Percentiles rank a stretch among this genome's conserved stretches.
Evolutionary conservation across 2,329 filamentous ascomycete genomes (phyloP).

Genomic region (Aspergillus arachidicola): DNA sequence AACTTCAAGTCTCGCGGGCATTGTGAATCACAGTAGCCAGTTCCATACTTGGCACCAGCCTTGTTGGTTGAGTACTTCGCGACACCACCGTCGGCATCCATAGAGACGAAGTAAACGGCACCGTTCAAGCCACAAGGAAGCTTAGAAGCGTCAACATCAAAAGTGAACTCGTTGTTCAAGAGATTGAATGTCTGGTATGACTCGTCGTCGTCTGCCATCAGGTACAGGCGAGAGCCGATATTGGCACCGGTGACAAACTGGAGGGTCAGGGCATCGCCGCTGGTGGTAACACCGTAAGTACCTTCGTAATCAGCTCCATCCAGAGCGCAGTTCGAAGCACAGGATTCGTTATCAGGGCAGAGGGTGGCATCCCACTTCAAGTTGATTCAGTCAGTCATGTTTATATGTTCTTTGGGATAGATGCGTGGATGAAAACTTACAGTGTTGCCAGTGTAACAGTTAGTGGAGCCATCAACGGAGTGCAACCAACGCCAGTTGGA

Average conservation of each 20-base stretch:
- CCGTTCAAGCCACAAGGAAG: constrained; percentile 72
- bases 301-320: constrained; percentile 58
- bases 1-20: constrained; percentile 54
- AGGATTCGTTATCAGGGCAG: constrained; percentile 53
- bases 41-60: constrained; percentile 62
- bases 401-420: too few relatives aligned
- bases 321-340: constrained; percentile 59
- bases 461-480: constrained; percentile 48
- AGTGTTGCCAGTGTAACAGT: constrained; percentile 59
- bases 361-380: constrained; percentile 47
- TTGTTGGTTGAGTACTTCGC: constrained; percentile 53
- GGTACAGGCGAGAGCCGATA: constrained; percentile 60
- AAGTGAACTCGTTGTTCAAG: constrained; percentile 68
- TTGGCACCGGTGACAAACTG: constrained; percentile 50
- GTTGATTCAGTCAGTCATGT: background rate
- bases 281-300: constrained; percentile 56
- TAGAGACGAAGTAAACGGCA: constrained; percentile 66
- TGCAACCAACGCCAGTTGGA: constrained; percentile 63
- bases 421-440: constrained; percentile 12
- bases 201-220: constrained; percentile 59
- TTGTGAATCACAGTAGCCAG: constrained; percentile 65
- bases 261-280: constrained; percentile 52
- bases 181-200: constrained; percentile 68
- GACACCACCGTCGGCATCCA: constrained; percentile 62
- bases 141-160: constrained; percentile 70